Percentiles rank a stretch among this genome's conserved stretches.
Conservation (phyloP, 768 basidiomycete species). For the Lentinula lateritia region DNA sequence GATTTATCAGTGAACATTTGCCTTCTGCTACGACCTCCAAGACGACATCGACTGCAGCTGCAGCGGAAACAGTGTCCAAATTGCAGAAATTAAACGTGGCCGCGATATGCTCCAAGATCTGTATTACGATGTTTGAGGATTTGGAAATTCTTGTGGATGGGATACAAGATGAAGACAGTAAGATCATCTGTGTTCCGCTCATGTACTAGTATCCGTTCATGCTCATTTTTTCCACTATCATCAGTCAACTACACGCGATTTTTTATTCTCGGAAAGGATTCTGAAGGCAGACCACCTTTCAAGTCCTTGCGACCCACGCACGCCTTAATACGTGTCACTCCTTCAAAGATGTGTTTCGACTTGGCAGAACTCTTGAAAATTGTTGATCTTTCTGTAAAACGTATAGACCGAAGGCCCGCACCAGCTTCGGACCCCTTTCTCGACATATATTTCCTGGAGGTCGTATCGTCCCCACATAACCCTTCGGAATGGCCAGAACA, state of each 20-base stretch:
- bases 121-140: constrained; percentile 53
- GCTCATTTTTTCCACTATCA: neutral
- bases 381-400: constrained; percentile 32
- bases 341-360: neutral
- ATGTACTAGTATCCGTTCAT: neutral
- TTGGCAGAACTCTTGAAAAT: neutral
- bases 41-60: constrained; percentile 69
- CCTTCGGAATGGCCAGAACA: neutral
- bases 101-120: constrained; percentile 71
- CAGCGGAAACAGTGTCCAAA: constrained; percentile 46
- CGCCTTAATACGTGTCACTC: neutral
- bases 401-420: constrained; percentile 65
- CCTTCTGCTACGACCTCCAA: constrained; percentile 48
- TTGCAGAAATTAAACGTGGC: constrained; percentile 43
- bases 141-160: constrained; percentile 54
- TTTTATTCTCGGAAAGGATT: constrained; percentile 45
- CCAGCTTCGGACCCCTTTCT: constrained; percentile 39
- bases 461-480: constrained; percentile 21
- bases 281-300: constrained; percentile 17
- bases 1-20: constrained; percentile 48
- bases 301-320: neutral
- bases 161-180: constrained; percentile 61
- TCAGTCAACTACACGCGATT: constrained; percentile 70
- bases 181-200: constrained; percentile 10
- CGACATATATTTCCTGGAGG: constrained; percentile 62